A percentile compares a stretch with the other conserved stretches of the same genome.
phyloP scores from a whole-genome alignment of 2,329 filamentous ascomycete species.

The Cytospora paraplurivora region DNA sequence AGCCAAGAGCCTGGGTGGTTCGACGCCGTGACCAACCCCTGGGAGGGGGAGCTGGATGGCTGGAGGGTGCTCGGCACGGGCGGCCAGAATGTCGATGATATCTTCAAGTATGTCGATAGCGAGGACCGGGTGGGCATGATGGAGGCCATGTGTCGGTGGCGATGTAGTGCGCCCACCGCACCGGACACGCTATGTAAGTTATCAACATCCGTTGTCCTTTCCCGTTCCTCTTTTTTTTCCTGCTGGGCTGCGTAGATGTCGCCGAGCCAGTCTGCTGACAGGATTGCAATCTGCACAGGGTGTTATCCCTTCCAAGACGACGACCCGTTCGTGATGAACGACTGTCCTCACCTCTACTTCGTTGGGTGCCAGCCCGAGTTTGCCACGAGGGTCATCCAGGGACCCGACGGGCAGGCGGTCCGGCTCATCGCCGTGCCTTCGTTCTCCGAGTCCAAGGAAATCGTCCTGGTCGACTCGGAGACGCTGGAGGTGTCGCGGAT shows the following conservation, averaged over 20 bases:
- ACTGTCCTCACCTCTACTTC: constrained; percentile 90
- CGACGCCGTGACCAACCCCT: constrained; percentile 89
- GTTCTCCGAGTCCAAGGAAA: constrained; percentile 75
- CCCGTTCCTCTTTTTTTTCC: too few relatives aligned
- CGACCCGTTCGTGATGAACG: constrained; percentile 84
- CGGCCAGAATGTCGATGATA: constrained; percentile 91
- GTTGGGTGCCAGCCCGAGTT: constrained; percentile 83
- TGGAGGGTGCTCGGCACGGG: constrained; percentile 85
- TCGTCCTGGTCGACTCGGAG: constrained; percentile 84
- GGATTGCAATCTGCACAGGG: constrained; percentile 54
- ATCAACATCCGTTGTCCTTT: too few relatives aligned
- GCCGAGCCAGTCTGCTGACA: constrained; percentile 23
- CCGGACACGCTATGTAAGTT: constrained; percentile 89
- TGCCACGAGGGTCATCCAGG: constrained; percentile 69
- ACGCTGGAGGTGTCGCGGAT: constrained; percentile 77
- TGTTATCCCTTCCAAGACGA: constrained; percentile 95
- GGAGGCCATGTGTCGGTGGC: constrained; percentile 92
- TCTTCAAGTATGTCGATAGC: constrained; percentile 85
- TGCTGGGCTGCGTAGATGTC: neutral
- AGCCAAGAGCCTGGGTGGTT: constrained; percentile 68
- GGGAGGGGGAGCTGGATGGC: constrained; percentile 87
- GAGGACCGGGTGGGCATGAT: constrained; percentile 83
- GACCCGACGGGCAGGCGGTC: constrained; percentile 68
- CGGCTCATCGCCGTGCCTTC: constrained; percentile 81
- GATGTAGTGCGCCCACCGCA: constrained; percentile 87